Conservation (phyloP, 2,329 filamentous ascomycete species). For the Ophiostoma sp. region DNA sequence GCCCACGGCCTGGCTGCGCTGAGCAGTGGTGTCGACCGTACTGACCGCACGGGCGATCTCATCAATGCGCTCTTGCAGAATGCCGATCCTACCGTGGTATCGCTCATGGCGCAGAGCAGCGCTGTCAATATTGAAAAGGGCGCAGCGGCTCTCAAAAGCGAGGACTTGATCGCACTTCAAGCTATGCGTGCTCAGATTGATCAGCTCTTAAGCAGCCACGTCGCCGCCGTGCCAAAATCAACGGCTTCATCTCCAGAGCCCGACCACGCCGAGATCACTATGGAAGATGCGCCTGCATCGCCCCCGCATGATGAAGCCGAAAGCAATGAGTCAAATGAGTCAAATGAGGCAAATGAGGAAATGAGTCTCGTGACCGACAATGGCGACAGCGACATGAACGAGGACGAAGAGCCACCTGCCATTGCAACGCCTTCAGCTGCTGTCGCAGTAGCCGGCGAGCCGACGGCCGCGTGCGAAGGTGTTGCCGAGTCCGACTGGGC, state of each 20-base stretch:
- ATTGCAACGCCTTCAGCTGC: slow-evolving; percentile 24
- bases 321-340: slow-evolving; percentile 18
- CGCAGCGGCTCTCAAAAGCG: slow-evolving; percentile 37
- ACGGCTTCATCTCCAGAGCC: neutral
- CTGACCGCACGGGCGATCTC: slow-evolving; percentile 43
- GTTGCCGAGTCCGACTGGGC: neutral
- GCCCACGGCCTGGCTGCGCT: slow-evolving; percentile 51
- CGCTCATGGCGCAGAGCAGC: slow-evolving; percentile 47
- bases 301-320: slow-evolving; percentile 14
- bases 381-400: slow-evolving; percentile 27
- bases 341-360: slow-evolving; percentile 21
- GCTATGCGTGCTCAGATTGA: slow-evolving; percentile 43
- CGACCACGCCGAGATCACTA: slow-evolving; percentile 18
- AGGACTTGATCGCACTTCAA: slow-evolving; percentile 44
- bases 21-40: slow-evolving; percentile 19
- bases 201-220: slow-evolving; percentile 20
- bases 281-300: slow-evolving; percentile 15
- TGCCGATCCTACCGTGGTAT: slow-evolving; percentile 43
- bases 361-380: slow-evolving; percentile 28
- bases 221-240: neutral
- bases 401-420: slow-evolving; percentile 24
- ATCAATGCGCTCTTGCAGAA: slow-evolving; percentile 55
- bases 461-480: neutral
- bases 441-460: slow-evolving; percentile 7
- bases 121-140: slow-evolving; percentile 38